Base-by-base conservation (phyloP, 345 rosid species). In the Kandelia obovata region DNA sequence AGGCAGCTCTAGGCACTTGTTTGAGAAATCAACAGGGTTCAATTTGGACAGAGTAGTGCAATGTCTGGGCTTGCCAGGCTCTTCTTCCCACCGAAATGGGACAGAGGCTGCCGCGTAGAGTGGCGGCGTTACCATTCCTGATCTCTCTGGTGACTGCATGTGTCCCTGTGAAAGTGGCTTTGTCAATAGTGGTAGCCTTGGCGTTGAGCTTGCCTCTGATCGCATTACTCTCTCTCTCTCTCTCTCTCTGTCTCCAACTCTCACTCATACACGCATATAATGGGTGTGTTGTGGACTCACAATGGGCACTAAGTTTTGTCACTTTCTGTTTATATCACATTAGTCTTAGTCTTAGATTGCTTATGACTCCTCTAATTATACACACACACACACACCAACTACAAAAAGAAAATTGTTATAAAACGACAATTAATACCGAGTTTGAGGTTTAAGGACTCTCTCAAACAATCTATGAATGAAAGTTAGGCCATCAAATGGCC, bases 41-140 rank as follows among this genome's bases (percentile, higher is more conserved):
- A 81, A n/a, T 39, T 34, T 43, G 53, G 56, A 28, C 66, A 77
- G 66, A 37, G 73, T 16, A 31, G 79, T 62, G 79, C 81, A 52
- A 19, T 78, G 79, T 73, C 91, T 85, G 17, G 98, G 96, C 76
- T 90, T 92, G 23, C 98, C 96, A 6, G 98, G 96, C 77, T 87
- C 83, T 43, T 92, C 92, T 65, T 92, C 98, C 98, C 98, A 92
- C 7, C 87, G 84, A 64, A 92, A 92, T 10, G 98, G 98, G 57
- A 92, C 92, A 5, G 92, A 77, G 13, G 92, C 98, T 35, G 82
- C 74, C 17, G 86, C 71, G 62, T 81, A 79, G 47, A 82, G 77
- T 5, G 96, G 94, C 53, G 97, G 86, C 53, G 93, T 86, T 66
- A 77, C 67, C 80, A 64, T 84, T 49, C 82, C 82, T 66, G 91